phyloP scores from a whole-genome alignment of 208 protist species.

The Crithidia brevicula region DNA sequence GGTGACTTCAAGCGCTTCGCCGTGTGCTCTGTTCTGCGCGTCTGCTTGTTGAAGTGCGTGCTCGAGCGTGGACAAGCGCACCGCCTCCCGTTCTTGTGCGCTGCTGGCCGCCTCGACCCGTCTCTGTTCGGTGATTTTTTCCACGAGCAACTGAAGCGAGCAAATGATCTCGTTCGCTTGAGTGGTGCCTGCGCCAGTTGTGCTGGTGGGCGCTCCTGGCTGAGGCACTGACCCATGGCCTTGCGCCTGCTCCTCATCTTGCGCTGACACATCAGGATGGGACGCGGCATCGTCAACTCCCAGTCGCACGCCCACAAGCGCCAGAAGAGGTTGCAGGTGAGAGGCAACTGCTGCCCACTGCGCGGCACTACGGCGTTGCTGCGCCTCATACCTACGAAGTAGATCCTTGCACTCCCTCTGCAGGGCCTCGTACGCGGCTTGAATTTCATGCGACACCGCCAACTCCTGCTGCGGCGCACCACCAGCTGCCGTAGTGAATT shows the following conservation, averaged over 20 bases:
- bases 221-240: too few species aligned
- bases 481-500: too few species aligned
- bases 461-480: not conserved
- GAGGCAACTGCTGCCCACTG: constrained; percentile 10
- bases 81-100: not conserved
- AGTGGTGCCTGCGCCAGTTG: not conserved
- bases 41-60: constrained; percentile 14
- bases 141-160: not conserved
- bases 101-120: not conserved
- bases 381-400: not conserved
- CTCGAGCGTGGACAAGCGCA: constrained; percentile 2
- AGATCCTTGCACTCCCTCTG: constrained; percentile 2
- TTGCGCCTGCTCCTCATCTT: too few species aligned
- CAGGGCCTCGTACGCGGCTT: not conserved
- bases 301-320: too few species aligned
- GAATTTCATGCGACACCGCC: not conserved
- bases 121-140: not conserved
- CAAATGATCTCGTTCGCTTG: not conserved
- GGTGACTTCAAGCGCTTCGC: not conserved
- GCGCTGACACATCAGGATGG: too few species aligned
- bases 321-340: not conserved
- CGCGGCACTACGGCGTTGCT: not conserved
- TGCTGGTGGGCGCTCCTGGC: too few species aligned
- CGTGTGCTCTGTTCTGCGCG: constrained; percentile 6
- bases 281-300: too few species aligned